These are phyloP conservation scores for Plectosphaerella plurivora DNA, from an alignment of 2,329 filamentous ascomycete species.

Conservation along the genomic window DNA sequence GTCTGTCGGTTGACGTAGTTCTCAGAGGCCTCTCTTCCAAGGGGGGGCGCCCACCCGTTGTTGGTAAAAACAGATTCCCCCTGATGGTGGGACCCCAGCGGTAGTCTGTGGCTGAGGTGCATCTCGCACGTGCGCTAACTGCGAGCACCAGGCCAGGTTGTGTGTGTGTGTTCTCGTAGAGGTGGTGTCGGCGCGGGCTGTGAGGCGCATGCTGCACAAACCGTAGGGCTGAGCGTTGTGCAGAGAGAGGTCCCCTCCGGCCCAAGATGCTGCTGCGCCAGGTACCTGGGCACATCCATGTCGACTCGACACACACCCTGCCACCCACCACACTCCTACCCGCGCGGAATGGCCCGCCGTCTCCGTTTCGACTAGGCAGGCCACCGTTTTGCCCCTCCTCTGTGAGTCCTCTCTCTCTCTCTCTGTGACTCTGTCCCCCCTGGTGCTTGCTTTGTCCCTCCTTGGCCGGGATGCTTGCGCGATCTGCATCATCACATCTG, in stretches of 20 bases:
- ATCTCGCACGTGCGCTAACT: neutral
- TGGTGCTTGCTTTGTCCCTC: neutral
- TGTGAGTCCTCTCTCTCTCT: no score
- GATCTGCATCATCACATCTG: no score
- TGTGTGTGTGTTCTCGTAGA: no score
- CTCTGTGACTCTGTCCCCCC: no score
- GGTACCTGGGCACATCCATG: no score
- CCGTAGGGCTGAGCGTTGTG: neutral
- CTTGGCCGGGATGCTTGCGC: no score
- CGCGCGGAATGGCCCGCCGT: neutral
- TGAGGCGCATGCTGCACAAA: neutral
- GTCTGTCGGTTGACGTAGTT: no score
- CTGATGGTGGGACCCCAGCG: neutral
- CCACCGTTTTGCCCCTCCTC: neutral
- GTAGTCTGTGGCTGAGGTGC: neutral
- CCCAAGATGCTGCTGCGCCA: no score
- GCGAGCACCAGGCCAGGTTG: neutral
- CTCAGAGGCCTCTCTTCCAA: no score
- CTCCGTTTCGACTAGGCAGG: neutral
- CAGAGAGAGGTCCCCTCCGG: neutral
- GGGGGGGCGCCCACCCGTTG: no score
- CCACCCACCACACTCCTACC: no score
- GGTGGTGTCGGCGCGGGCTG: neutral
- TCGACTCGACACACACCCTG: no score
- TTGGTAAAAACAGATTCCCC: neutral